A percentile compares a stretch with the other conserved stretches of the same genome.
phyloP scores from a whole-genome alignment of 257 asterid genomes.

The Leonotis leonurus region DNA sequence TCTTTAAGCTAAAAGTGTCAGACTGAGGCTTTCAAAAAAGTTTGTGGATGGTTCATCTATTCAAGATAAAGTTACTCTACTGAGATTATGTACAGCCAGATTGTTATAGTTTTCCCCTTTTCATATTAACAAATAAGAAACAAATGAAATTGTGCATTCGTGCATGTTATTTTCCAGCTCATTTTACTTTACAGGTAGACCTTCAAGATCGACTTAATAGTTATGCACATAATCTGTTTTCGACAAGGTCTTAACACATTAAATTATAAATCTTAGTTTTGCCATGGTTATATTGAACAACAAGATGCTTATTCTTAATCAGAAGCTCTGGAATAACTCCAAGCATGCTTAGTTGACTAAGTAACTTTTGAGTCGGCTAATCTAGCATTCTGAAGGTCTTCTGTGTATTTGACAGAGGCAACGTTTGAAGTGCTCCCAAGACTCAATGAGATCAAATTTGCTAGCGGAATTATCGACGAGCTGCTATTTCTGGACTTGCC shows the following conservation, averaged over 20 bases:
- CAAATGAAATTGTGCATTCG: background rate
- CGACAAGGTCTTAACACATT: background rate
- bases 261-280: no score
- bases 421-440: conserved; percentile 95
- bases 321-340: background rate
- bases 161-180: background rate
- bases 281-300: no score
- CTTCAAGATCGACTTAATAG: background rate
- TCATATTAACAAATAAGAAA: background rate
- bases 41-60: background rate
- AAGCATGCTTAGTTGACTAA: background rate
- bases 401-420: conserved; percentile 60
- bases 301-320: background rate
- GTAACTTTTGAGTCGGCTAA: background rate
- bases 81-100: background rate
- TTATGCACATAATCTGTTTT: background rate
- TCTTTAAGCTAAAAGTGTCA: background rate
- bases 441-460: conserved; percentile 87
- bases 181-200: background rate
- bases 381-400: conserved; percentile 1
- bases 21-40: background rate
- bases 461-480: conserved; percentile 86
- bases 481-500: conserved; percentile 94
- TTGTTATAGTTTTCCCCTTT: background rate
- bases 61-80: background rate